A percentile compares a stretch with the other conserved stretches of the same genome.
Conservation (phyloP, 2,329 filamentous ascomycete species). For the Stachybotrys echinatus region DNA sequence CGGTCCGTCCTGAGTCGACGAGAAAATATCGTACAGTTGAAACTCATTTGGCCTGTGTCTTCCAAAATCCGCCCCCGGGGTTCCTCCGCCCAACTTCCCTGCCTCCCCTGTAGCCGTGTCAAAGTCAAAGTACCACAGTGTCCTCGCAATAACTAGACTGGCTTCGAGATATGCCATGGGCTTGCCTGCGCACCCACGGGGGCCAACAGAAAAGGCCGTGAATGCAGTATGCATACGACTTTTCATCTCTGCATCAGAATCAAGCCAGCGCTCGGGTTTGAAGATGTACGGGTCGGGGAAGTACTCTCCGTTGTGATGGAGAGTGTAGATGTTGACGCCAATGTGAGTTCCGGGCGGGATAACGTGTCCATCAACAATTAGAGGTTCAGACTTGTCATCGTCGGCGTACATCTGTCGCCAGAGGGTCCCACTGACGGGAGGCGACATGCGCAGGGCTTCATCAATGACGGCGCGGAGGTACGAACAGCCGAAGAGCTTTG, state of each 20-base stretch:
- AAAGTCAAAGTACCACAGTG: constrained; percentile 1
- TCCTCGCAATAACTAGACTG: background rate
- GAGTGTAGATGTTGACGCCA: background rate
- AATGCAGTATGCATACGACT: background rate
- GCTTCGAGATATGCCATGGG: background rate
- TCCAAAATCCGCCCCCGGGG: background rate
- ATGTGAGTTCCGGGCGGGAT: background rate
- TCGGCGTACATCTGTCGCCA: background rate
- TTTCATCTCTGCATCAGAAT: background rate
- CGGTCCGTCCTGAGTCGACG: background rate
- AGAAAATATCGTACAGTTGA: background rate
- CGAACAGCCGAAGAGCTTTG: background rate
- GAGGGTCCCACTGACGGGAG: background rate
- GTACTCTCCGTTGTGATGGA: constrained; percentile 1
- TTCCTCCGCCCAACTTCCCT: background rate
- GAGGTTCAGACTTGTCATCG: background rate
- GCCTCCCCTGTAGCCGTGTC: background rate
- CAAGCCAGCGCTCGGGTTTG: constrained; percentile 1
- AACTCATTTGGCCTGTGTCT: background rate
- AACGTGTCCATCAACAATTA: background rate
- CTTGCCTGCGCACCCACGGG: background rate
- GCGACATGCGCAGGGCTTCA: background rate
- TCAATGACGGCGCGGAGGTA: constrained; percentile 1
- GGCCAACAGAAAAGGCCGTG: background rate
- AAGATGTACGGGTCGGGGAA: constrained; percentile 1